Conservation (phyloP, 2,329 filamentous ascomycete genomes). For the Didymella pinodella region DNA sequence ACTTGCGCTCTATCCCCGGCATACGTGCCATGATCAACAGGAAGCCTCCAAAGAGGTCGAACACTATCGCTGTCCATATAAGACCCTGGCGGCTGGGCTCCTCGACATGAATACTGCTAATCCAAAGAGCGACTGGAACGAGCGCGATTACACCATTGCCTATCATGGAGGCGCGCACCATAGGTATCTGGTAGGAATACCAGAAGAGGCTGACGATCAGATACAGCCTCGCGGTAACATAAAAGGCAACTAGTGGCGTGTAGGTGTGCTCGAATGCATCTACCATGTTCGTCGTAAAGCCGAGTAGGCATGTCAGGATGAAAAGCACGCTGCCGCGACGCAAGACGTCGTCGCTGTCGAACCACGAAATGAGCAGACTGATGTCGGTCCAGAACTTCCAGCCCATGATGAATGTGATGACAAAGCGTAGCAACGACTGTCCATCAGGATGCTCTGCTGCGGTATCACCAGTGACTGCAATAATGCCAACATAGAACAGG, state of each 20-base stretch:
- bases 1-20: slow-evolving; percentile 22
- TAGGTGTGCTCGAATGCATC: slow-evolving; percentile 64
- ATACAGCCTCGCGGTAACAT: slow-evolving; percentile 65
- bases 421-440: slow-evolving; percentile 65
- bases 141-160: slow-evolving; percentile 56
- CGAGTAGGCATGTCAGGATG: slow-evolving; percentile 67
- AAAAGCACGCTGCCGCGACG: slow-evolving; percentile 68
- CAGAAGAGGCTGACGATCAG: slow-evolving; percentile 59
- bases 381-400: slow-evolving; percentile 72
- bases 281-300: slow-evolving; percentile 70
- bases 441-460: slow-evolving; percentile 65
- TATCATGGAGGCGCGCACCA: slow-evolving; percentile 66
- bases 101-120: slow-evolving; percentile 64
- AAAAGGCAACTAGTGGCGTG: slow-evolving; percentile 66
- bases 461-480: slow-evolving; percentile 69
- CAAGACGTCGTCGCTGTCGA: slow-evolving; percentile 68
- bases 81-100: slow-evolving; percentile 64
- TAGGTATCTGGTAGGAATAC: slow-evolving; percentile 61
- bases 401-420: slow-evolving; percentile 68
- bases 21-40: slow-evolving; percentile 53
- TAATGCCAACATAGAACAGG: slow-evolving; percentile 69
- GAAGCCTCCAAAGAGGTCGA: slow-evolving; percentile 62
- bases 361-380: slow-evolving; percentile 65
- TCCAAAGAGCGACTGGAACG: slow-evolving; percentile 65
- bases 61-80: slow-evolving; percentile 63